Percentiles rank a stretch among this genome's conserved stretches.
phyloP scores from a whole-genome alignment of 331 rosid genomes.

The Acacia pycnantha region DNA sequence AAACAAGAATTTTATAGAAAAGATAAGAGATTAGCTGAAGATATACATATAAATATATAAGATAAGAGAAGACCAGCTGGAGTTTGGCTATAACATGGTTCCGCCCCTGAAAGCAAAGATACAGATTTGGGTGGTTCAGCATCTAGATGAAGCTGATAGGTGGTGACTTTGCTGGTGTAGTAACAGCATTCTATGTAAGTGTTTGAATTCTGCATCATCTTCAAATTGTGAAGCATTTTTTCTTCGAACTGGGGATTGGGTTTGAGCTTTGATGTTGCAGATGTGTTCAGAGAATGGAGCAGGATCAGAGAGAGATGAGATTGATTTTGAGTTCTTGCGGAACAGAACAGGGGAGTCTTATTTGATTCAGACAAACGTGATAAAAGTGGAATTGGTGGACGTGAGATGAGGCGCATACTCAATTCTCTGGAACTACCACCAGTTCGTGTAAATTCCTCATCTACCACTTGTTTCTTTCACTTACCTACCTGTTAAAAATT shows the following conservation, averaged over 20 bases:
- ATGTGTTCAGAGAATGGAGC: conserved; percentile 96
- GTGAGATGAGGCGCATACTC: conserved; percentile 97
- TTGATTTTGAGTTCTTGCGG: conserved; percentile 94
- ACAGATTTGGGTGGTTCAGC: conserved; percentile 97
- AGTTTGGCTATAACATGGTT: too few species aligned
- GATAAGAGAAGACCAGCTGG: too few species aligned
- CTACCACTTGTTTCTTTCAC: background rate
- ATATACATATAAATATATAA: too few species aligned
- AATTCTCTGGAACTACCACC: conserved; percentile 78
- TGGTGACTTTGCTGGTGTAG: conserved; percentile 99
- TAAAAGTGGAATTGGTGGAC: conserved; percentile 76
- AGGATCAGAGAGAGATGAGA: conserved; percentile 89
- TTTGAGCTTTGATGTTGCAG: conserved; percentile 40
- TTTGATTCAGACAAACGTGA: conserved; percentile 80
- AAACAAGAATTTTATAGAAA: too few species aligned
- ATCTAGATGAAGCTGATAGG: conserved; percentile 88
- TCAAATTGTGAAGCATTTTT: background rate
- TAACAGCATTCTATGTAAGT: conserved; percentile 86
- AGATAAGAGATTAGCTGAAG: too few species aligned
- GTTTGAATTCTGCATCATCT: background rate
- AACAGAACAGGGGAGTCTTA: conserved; percentile 82
- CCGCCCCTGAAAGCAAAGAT: conserved; percentile 70
- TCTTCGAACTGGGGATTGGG: background rate
- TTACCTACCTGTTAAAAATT: too few species aligned
- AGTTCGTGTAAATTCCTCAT: conserved; percentile 62